Evolutionary conservation across 805 yeast genomes (phyloP).

Genomic region (Suhomyces emberorum): DNA sequence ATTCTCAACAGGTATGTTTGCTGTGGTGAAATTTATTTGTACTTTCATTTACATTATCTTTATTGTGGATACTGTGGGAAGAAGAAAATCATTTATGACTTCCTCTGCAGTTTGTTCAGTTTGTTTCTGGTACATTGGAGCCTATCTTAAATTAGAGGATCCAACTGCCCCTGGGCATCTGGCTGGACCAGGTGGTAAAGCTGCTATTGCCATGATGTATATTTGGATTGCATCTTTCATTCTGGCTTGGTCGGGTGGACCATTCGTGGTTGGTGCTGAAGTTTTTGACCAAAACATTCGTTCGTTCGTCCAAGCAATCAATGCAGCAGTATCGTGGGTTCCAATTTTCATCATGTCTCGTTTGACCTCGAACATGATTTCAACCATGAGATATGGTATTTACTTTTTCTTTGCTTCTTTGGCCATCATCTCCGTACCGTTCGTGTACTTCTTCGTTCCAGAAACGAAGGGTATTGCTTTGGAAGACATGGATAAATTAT

Average conservation of each 20-base stretch:
- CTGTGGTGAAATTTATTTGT: constrained; percentile 36
- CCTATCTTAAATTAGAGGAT: constrained; percentile 32
- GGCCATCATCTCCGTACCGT: constrained; percentile 32
- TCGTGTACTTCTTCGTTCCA: constrained; percentile 36
- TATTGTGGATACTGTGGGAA: constrained; percentile 35
- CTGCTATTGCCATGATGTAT: constrained; percentile 40
- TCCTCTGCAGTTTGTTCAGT: constrained; percentile 32
- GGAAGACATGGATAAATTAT: constrained; percentile 29
- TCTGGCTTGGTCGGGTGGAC: constrained; percentile 41
- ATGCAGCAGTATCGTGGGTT: constrained; percentile 40
- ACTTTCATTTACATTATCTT: constrained; percentile 32
- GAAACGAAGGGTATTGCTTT: constrained; percentile 37
- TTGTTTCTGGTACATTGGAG: constrained; percentile 40
- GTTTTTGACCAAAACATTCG: constrained; percentile 40
- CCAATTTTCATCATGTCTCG: constrained; percentile 38
- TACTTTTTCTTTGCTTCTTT: constrained; percentile 36
- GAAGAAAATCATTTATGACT: constrained; percentile 34
- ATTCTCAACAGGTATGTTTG: constrained; percentile 40
- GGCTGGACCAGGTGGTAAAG: constrained; percentile 39
- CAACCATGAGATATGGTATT: constrained; percentile 32
- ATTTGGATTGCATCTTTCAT: constrained; percentile 41
- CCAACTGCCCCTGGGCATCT: constrained; percentile 28
- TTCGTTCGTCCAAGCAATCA: constrained; percentile 38
- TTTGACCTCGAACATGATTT: constrained; percentile 33
- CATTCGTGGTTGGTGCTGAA: constrained; percentile 39